Percentiles rank a stretch among this genome's conserved stretches.
Evolutionary conservation across 306 rosid species (phyloP).

Genomic region (Acacia crassicarpa): DNA sequence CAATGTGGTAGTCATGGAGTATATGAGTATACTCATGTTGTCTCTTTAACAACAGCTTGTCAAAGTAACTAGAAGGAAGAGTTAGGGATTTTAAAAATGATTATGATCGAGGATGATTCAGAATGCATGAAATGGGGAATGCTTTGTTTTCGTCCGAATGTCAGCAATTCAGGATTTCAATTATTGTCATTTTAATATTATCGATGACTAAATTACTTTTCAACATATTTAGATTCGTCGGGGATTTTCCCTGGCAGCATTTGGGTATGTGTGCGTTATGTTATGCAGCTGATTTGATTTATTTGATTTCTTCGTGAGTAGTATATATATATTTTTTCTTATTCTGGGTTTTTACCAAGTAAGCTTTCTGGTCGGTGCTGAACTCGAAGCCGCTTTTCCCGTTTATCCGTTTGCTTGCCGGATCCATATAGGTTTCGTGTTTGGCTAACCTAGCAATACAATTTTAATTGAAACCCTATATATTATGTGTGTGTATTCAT

Average conservation of each 20-base stretch:
- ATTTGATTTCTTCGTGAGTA: slow-evolving; percentile 31
- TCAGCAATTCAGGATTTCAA: slow-evolving; percentile 33
- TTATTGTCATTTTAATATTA: slow-evolving; percentile 34
- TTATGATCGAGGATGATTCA: slow-evolving; percentile 25
- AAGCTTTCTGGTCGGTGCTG: slow-evolving; percentile 65
- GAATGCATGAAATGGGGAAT: slow-evolving; percentile 39
- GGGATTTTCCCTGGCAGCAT: slow-evolving; percentile 33
- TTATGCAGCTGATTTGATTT: slow-evolving; percentile 26
- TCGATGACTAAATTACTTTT: slow-evolving; percentile 28
- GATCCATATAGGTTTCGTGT: slow-evolving; percentile 70
- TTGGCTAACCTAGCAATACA: slow-evolving; percentile 42
- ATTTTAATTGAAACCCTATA: slow-evolving; percentile 22
- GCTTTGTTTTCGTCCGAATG: slow-evolving; percentile 42
- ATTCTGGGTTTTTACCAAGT: slow-evolving; percentile 46
- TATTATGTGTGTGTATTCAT: not conserved
- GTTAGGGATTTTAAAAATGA: slow-evolving; percentile 25
- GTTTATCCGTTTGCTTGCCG: slow-evolving; percentile 77
- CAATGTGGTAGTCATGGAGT: not conserved
- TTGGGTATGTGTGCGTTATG: slow-evolving; percentile 39
- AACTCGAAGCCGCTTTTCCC: slow-evolving; percentile 79
- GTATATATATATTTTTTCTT: slow-evolving; percentile 25
- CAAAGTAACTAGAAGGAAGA: slow-evolving; percentile 34
- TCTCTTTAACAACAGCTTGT: slow-evolving; percentile 36
- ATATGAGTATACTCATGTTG: slow-evolving; percentile 6
- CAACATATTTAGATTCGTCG: slow-evolving; percentile 13